A percentile compares a stretch with the other conserved stretches of the same genome.
These are phyloP conservation scores for Teratosphaeria gauchensis DNA, from an alignment of 2,329 filamentous ascomycete species.

Conservation along the genomic window DNA sequence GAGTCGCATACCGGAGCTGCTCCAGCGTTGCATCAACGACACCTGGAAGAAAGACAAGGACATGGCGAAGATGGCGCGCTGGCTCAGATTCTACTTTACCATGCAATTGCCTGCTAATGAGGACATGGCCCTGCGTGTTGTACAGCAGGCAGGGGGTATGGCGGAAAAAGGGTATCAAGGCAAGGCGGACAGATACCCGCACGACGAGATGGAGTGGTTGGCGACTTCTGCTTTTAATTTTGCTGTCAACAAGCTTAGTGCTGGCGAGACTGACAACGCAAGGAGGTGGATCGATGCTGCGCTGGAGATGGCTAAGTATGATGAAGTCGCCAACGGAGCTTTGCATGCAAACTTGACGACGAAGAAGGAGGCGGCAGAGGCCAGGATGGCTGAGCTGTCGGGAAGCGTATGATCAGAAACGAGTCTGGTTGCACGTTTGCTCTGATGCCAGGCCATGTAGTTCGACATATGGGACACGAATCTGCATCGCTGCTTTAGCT, in stretches of 20 bases:
- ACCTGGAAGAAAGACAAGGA: slow-evolving; percentile 48
- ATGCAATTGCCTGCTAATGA: slow-evolving; percentile 51
- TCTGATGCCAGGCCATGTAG: background rate
- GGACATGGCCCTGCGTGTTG: slow-evolving; percentile 31
- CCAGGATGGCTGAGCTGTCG: background rate
- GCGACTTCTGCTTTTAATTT: slow-evolving; percentile 60
- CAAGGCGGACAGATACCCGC: slow-evolving; percentile 43
- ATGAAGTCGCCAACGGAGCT: slow-evolving; percentile 39
- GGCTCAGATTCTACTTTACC: slow-evolving; percentile 69
- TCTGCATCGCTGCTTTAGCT: background rate
- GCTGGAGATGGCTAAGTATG: slow-evolving; percentile 50
- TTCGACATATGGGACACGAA: background rate
- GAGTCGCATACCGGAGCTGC: slow-evolving; percentile 21
- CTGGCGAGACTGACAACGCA: slow-evolving; percentile 45
- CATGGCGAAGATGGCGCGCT: slow-evolving; percentile 56
- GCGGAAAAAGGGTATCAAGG: slow-evolving; percentile 29
- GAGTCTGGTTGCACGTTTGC: background rate
- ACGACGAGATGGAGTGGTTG: slow-evolving; percentile 67
- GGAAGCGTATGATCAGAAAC: background rate
- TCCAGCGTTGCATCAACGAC: slow-evolving; percentile 61
- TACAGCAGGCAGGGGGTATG: slow-evolving; percentile 53
- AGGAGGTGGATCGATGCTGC: slow-evolving; percentile 55
- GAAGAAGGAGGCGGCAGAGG: slow-evolving; percentile 12
- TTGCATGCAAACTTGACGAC: slow-evolving; percentile 32
- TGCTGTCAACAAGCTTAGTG: slow-evolving; percentile 55